Evolutionary conservation across 2,329 filamentous ascomycete species (phyloP).

Genomic region (Colletotrichum sp.): DNA sequence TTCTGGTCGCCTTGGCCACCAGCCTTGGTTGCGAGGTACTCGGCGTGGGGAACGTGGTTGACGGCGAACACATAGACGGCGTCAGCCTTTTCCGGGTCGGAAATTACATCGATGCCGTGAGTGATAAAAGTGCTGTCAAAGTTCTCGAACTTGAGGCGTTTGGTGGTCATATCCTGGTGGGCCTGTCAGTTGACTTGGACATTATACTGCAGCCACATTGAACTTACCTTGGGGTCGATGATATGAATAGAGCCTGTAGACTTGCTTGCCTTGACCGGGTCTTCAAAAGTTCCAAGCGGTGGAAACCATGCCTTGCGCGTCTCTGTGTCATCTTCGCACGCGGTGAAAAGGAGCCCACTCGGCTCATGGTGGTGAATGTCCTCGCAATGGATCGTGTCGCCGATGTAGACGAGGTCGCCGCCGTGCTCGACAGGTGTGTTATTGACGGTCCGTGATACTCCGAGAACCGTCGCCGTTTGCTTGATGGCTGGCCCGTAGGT

Average conservation of each 20-base stretch:
- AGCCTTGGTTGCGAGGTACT: constrained; percentile 30
- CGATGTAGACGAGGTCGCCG: constrained; percentile 44
- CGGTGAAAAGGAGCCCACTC: constrained; percentile 57
- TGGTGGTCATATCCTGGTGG: constrained; percentile 29
- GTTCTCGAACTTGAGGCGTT: constrained; percentile 50
- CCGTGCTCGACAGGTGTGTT: constrained; percentile 23
- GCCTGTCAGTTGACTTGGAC: not conserved
- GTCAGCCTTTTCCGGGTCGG: constrained; percentile 44
- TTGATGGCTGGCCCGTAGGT: not conserved
- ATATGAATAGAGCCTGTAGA: constrained; percentile 53
- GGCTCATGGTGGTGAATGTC: constrained; percentile 61
- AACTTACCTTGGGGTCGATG: constrained; percentile 56
- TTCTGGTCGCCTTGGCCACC: constrained; percentile 33
- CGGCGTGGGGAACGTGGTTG: constrained; percentile 60
- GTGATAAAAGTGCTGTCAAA: constrained; percentile 61
- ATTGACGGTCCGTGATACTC: constrained; percentile 28
- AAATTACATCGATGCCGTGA: constrained; percentile 66
- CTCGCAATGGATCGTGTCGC: constrained; percentile 62
- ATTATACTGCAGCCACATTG: not conserved
- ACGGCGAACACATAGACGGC: constrained; percentile 65
- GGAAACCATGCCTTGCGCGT: constrained; percentile 59
- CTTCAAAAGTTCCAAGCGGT: constrained; percentile 43
- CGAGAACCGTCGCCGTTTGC: constrained; percentile 22
- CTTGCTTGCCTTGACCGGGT: constrained; percentile 36
- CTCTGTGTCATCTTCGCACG: constrained; percentile 52